These are phyloP conservation scores for Anthracocystis walkeri DNA, from an alignment of 1,284 basidiomycete species.

Conservation along the genomic window DNA sequence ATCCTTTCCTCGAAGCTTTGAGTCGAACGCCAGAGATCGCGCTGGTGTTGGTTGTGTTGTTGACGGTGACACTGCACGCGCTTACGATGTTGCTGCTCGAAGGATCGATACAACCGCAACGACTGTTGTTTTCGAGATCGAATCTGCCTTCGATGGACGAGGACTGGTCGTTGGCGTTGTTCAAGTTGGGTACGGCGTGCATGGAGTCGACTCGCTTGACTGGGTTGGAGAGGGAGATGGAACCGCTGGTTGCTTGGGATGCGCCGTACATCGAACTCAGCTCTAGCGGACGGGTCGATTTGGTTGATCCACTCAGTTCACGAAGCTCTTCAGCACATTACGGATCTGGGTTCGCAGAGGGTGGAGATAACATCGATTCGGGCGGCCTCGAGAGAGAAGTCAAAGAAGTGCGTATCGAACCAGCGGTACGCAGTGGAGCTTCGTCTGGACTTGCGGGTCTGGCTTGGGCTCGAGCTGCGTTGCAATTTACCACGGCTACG, in stretches of 20 bases:
- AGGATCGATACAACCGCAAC: conserved; percentile 39
- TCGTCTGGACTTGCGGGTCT: conserved; percentile 22
- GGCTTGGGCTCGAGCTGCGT: conserved; percentile 21
- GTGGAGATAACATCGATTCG: not conserved
- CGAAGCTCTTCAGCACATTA: conserved; percentile 7
- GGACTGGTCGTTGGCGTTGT: conserved; percentile 61
- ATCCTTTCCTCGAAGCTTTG: conserved; percentile 59
- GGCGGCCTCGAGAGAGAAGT: conserved; percentile 48
- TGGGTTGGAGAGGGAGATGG: conserved; percentile 57
- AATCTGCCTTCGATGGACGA: conserved; percentile 55
- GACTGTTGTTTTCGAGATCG: conserved; percentile 51
- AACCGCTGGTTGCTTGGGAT: conserved; percentile 44
- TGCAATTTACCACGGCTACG: conserved; percentile 19
- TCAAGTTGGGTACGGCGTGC: conserved; percentile 65
- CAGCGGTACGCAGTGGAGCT: conserved; percentile 15
- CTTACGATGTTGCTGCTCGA: conserved; percentile 62
- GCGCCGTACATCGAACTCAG: conserved; percentile 61
- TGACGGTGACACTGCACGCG: conserved; percentile 58
- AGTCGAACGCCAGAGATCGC: conserved; percentile 56
- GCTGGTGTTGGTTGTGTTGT: conserved; percentile 48
- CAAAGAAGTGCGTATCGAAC: conserved; percentile 49
- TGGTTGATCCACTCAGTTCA: conserved; percentile 20
- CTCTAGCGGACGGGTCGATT: conserved; percentile 31
- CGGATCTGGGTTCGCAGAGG: not conserved
- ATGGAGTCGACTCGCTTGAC: conserved; percentile 63